A percentile compares a stretch with the other conserved stretches of the same genome.
Conservation (phyloP, 257 asterid genomes). For the Buddleja alternifolia region DNA sequence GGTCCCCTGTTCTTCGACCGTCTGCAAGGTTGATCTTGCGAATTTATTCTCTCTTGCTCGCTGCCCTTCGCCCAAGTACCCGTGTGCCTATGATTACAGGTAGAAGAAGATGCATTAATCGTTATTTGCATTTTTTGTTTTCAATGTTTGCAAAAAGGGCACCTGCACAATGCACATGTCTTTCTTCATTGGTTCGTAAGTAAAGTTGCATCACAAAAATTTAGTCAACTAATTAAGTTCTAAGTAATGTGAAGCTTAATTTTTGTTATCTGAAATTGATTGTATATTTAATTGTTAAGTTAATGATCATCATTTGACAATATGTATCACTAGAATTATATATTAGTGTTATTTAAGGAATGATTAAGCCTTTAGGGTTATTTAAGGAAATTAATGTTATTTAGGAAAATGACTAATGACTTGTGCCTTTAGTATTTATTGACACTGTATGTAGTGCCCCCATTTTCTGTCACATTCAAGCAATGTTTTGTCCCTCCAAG, state of each 20-base stretch:
- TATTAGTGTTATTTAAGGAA: too few species aligned
- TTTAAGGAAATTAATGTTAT: neutral
- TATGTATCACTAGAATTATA: neutral
- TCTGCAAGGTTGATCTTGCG: conserved; percentile 46
- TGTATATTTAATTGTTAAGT: neutral
- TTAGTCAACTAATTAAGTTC: neutral
- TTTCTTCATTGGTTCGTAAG: conserved; percentile 14
- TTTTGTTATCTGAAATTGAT: neutral
- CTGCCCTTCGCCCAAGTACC: conserved; percentile 51
- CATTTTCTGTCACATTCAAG: conserved; percentile 16
- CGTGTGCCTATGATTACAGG: conserved; percentile 70
- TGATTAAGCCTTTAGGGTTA: neutral
- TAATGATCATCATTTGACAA: neutral
- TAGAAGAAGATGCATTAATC: neutral
- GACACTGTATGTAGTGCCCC: conserved; percentile 23
- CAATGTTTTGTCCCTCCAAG: conserved; percentile 24
- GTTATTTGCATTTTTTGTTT: neutral
- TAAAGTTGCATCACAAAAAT: conserved; percentile 7
- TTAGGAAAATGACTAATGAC: neutral
- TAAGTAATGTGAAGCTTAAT: conserved; percentile 11
- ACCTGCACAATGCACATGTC: conserved; percentile 25
- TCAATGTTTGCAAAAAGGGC: neutral
- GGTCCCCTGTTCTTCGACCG: conserved; percentile 53
- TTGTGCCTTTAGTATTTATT: conserved; percentile 6
- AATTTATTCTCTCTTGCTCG: conserved; percentile 50